Base-by-base conservation (phyloP, 2,329 filamentous ascomycete species). In the Trichoderma sp. region DNA sequence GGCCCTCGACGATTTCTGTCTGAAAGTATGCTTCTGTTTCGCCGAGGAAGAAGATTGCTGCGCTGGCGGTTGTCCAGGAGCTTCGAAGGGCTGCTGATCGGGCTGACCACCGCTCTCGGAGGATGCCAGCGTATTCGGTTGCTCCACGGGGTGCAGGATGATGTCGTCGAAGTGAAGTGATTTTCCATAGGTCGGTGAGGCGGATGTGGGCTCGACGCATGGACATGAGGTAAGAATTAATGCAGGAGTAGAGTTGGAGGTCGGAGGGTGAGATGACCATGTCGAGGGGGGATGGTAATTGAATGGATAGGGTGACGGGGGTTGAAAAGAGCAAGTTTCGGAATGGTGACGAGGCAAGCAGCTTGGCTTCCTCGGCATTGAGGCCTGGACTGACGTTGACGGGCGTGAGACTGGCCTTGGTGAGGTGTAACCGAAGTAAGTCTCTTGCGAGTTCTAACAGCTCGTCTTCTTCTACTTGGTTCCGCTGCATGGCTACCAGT, bases 11-110 rank as follows among this genome's bases (percentile, higher is more conserved):
- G 7, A 98, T 91, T 78, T 97, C 94, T 1, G 93, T 93, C 80
- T 98, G 95, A 58, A 98, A 90, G 77, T 97, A 98, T 3, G 90
- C 90, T 75, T 95, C 92, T 15, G 93, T 91, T 79, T 98, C 95
- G 0, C 93, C 93, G 4, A 98, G 85, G 75, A 98, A 92, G 82
- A 97, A 98, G 4, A 97, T 88, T 1, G 93, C 92, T 3, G 94
- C 93, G 77, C 93, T 94, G 75, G 92, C 92, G 0, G 93, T 97
- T 0, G 94, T 95, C 96, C 96, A 99, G 1, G 95, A 88, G 74
- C 90, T 92, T 17, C 96, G 90, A 86, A 97, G 92, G 0, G 88
- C 87, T 39, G 86, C 85, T 5, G 88, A 86, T 20, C 95, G 87
- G 17, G 83, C 79, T 30, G 89, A 88, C 75, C 90, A 88, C 65